Evolutionary conservation across 2,329 filamentous ascomycete species (phyloP).

Genomic region (Xylariaceae sp.): DNA sequence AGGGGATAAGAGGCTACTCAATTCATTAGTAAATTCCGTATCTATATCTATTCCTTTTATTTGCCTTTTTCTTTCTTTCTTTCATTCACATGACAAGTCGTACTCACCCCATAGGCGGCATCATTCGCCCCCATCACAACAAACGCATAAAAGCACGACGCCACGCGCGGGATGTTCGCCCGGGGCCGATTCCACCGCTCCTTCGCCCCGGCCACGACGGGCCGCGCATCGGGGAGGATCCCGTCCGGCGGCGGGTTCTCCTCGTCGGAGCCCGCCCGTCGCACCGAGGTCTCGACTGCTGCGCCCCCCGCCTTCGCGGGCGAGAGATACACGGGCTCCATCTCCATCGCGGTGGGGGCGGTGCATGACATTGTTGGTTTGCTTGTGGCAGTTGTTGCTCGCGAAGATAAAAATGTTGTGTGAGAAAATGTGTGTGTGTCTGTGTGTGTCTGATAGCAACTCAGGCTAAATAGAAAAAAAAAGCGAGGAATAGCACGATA

Average conservation of each 20-base stretch:
- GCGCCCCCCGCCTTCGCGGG: background rate
- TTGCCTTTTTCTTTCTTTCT: too few species aligned
- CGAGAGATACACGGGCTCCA: slow-evolving; percentile 6
- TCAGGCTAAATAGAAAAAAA: too few species aligned
- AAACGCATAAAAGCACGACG: slow-evolving; percentile 53
- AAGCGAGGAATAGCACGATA: too few species aligned
- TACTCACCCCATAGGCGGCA: slow-evolving; percentile 51
- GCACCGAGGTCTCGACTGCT: background rate
- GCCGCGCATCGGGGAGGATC: slow-evolving; percentile 20
- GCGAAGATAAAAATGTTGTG: background rate
- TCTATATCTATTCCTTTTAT: slow-evolving; percentile 19
- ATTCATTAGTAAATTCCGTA: slow-evolving; percentile 13
- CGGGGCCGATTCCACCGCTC: slow-evolving; percentile 47
- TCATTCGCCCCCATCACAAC: slow-evolving; percentile 55
- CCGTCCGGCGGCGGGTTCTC: slow-evolving; percentile 15
- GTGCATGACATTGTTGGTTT: slow-evolving; percentile 10
- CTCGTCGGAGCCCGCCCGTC: slow-evolving; percentile 13
- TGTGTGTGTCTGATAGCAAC: too few species aligned
- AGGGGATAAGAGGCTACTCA: slow-evolving; percentile 45
- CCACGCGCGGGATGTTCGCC: slow-evolving; percentile 43
- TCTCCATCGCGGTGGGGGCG: slow-evolving; percentile 14
- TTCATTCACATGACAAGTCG: background rate
- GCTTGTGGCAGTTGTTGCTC: too few species aligned
- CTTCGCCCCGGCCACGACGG: slow-evolving; percentile 21
- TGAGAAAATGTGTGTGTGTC: background rate